Percentiles rank a stretch among this genome's conserved stretches.
phyloP scores from a whole-genome alignment of 2,329 filamentous ascomycete species.

The Chrysoporthe puriensis region DNA sequence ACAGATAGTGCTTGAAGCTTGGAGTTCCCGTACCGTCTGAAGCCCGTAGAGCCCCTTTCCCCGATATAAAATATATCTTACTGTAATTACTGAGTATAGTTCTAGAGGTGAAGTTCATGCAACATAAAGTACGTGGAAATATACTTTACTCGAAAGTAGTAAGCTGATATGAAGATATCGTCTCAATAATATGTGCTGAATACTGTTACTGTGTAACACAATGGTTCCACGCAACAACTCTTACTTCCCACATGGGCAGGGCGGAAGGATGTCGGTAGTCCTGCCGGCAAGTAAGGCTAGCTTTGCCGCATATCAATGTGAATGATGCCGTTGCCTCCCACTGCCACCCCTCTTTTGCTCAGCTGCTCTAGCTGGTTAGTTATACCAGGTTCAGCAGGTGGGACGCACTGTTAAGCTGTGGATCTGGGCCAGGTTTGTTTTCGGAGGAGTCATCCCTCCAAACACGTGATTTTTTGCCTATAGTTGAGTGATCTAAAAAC shows the following conservation, averaged over 20 bases:
- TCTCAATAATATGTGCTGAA: not conserved
- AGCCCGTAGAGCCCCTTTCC: not conserved
- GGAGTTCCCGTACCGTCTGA: not conserved
- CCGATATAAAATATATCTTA: not conserved
- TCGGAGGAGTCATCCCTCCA: not conserved
- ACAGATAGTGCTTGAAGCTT: not conserved
- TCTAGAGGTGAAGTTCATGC: not conserved
- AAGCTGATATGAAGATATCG: not conserved
- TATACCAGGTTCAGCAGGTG: slow-evolving; percentile 1
- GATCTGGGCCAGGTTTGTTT: not conserved
- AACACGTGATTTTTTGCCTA: not conserved
- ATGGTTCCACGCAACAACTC: not conserved
- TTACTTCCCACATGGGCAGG: not conserved
- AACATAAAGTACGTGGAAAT: not conserved
- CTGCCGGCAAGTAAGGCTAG: slow-evolving; percentile 6
- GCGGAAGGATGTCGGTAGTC: slow-evolving; percentile 7
- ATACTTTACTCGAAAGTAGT: not conserved
- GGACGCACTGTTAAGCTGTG: not conserved
- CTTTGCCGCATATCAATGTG: slow-evolving; percentile 7
- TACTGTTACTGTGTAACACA: not conserved
- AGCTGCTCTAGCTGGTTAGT: slow-evolving; percentile 5
- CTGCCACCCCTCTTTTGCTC: not conserved
- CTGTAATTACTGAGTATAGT: not conserved
- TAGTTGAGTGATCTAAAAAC: not conserved
- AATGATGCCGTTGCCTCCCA: not conserved